phyloP scores from a whole-genome alignment of 192 early-diverging fungal species.

The Phycomyces blakesleeanus region DNA sequence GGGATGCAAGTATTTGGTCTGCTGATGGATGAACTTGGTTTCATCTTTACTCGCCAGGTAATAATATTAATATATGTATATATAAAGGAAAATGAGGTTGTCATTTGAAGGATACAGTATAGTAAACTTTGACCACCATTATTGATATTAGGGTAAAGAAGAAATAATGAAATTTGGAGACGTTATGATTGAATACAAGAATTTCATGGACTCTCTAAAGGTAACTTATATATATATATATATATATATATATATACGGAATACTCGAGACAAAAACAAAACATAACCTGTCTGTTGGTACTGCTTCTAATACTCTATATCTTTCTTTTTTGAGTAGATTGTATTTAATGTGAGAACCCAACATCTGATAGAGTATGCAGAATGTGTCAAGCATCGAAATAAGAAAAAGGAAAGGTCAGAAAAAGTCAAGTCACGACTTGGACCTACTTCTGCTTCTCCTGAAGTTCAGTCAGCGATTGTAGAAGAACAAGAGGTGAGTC shows the following conservation, averaged over 20 bases:
- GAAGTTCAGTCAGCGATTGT: constrained; percentile 22
- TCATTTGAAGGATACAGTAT: too few relatives aligned
- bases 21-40: constrained; percentile 44
- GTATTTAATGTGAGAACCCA: constrained; percentile 48
- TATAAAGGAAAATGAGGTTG: too few relatives aligned
- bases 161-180: constrained; percentile 47
- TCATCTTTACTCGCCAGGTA: constrained; percentile 40
- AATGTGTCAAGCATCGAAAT: constrained; percentile 37
- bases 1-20: constrained; percentile 51
- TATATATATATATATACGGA: too few relatives aligned
- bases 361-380: constrained; percentile 44
- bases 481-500: constrained; percentile 31
- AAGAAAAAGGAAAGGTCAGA: constrained; percentile 35
- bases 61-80: too few relatives aligned
- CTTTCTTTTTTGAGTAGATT: too few relatives aligned
- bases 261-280: too few relatives aligned
- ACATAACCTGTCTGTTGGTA: not conserved
- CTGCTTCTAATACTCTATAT: not conserved
- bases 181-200: constrained; percentile 45
- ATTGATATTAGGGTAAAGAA: constrained; percentile 37
- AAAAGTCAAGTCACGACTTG: constrained; percentile 32
- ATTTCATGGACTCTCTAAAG: constrained; percentile 46
- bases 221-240: constrained; percentile 8
- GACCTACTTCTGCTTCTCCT: constrained; percentile 11
- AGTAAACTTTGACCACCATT: too few relatives aligned